Evolutionary conservation across 2,329 filamentous ascomycete genomes (phyloP), one percentile per base, ranked within the genome.

Genomic region (Cladorrhinum sp.): DNA sequence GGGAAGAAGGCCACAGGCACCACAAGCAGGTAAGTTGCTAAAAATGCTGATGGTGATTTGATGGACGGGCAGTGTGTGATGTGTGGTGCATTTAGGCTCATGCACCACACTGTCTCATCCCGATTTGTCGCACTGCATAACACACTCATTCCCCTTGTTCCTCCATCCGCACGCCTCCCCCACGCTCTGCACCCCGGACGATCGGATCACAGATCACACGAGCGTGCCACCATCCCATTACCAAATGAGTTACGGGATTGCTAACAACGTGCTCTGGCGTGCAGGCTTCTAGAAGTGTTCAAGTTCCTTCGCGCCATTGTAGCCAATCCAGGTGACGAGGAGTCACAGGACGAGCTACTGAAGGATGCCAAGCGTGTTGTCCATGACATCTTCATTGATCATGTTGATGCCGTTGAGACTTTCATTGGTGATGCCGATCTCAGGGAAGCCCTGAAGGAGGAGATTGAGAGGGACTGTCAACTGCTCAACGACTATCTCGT

Each of bases 1-100:
- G 93, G 92, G 64, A 96, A 93, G 73, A 99, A 99, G 79, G 85
- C 88, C 58, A 92, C 96, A 69, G 95, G 95, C 63, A 99, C 95
- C 62, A 99, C 95, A 38, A 98, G 96, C 77, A 86, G 92, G 90
- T 93, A 78, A 85, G 88, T 83, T 74, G 23, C 9, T 13, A 41
- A 13, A 23, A 45, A 5, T 27, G 38, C n/a, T 38, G 32, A 24
- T 54, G 8, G 27, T 36, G 50, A 29, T 32, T 13, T 52, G 50
- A 32, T n/a, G 27, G 22, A 54, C 41, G 25, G 50, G 50, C 13
- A 38, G 16, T 25, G 32, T 10, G 32, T 32, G 20, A 24, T 38
- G 29, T 54, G 27, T 20, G 16, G 41, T 45, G 41, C 41, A 45
- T 45, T 45, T 45, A 22, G 24, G 55, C 50, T 54, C 50, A 59